phyloP scores from a whole-genome alignment of 129 eudicot genomes.

The Logfia minima region DNA sequence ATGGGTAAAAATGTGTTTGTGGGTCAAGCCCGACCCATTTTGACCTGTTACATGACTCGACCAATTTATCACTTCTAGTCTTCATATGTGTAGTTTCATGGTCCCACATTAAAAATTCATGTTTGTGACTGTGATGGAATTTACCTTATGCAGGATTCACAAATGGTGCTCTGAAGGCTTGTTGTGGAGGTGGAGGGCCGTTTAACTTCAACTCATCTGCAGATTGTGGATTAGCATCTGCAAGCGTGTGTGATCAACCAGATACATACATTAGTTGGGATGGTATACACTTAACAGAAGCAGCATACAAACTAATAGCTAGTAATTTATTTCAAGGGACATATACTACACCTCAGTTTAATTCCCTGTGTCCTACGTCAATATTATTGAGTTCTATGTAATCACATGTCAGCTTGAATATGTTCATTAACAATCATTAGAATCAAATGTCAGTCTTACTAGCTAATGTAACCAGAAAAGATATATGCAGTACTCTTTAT shows the following conservation, averaged over 20 bases:
- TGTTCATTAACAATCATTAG: too few species aligned
- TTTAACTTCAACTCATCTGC: constrained; percentile 1
- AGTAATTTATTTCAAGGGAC: constrained; percentile 10
- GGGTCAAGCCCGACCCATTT: neutral
- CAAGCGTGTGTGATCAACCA: constrained; percentile 26
- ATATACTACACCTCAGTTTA: constrained; percentile 13
- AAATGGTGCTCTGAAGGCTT: constrained; percentile 16
- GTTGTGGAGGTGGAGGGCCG: constrained; percentile 34
- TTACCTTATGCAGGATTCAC: neutral
- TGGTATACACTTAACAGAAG: constrained; percentile 20
- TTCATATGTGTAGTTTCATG: neutral
- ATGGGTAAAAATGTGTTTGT: neutral
- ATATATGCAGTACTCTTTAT: too few species aligned
- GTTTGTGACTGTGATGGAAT: neutral
- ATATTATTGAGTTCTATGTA: neutral
- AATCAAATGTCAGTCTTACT: too few species aligned
- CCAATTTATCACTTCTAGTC: neutral
- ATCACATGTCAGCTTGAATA: too few species aligned
- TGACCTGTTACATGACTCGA: neutral
- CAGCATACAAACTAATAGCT: constrained; percentile 20
- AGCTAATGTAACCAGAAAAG: too few species aligned
- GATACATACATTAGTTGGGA: constrained; percentile 29
- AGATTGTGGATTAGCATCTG: constrained; percentile 12
- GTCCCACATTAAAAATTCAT: neutral
- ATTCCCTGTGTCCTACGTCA: constrained; percentile 15